Evolutionary conservation across 768 basidiomycete species (phyloP).

Genomic region (Gloeopeniophorella convolvens): DNA sequence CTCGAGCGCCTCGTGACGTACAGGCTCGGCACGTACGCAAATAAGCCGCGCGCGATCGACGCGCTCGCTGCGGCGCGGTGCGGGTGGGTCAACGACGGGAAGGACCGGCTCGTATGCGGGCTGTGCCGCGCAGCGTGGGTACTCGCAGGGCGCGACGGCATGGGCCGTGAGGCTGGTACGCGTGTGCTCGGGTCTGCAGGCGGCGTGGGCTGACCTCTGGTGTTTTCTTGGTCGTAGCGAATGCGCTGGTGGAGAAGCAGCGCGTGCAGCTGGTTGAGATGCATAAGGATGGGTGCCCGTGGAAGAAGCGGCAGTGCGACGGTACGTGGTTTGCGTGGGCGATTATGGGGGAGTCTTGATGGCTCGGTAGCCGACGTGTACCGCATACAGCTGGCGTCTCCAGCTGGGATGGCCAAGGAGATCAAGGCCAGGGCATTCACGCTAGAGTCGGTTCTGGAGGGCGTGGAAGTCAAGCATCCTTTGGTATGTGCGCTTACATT

Average conservation of each 20-base stretch:
- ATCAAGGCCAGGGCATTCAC: conserved; percentile 48
- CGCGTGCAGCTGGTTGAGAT: conserved; percentile 52
- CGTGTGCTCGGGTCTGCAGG: conserved; percentile 22
- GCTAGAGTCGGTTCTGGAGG: conserved; percentile 47
- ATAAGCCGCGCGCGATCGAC: conserved; percentile 67
- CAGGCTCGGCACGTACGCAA: conserved; percentile 73
- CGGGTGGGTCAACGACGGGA: conserved; percentile 81
- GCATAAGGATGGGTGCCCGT: conserved; percentile 81
- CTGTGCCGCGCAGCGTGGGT: conserved; percentile 72
- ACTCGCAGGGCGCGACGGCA: conserved; percentile 59
- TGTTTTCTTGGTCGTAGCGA: conserved; percentile 38
- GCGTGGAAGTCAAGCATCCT: conserved; percentile 62
- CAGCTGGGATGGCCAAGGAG: conserved; percentile 53
- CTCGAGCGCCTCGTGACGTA: conserved; percentile 68
- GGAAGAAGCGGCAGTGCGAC: conserved; percentile 77
- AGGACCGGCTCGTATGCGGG: conserved; percentile 69
- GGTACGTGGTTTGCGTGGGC: conserved; percentile 37
- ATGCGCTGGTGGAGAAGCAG: conserved; percentile 69
- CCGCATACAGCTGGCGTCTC: conserved; percentile 64
- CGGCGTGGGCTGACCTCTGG: neutral
- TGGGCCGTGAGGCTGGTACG: conserved; percentile 74
- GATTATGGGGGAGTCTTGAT: neutral
- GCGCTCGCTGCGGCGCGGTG: conserved; percentile 77
- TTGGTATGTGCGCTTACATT: conserved; percentile 41
- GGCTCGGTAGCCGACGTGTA: neutral